Base-by-base conservation (phyloP, 441 rosid species). In the Brassica balearica region DNA sequence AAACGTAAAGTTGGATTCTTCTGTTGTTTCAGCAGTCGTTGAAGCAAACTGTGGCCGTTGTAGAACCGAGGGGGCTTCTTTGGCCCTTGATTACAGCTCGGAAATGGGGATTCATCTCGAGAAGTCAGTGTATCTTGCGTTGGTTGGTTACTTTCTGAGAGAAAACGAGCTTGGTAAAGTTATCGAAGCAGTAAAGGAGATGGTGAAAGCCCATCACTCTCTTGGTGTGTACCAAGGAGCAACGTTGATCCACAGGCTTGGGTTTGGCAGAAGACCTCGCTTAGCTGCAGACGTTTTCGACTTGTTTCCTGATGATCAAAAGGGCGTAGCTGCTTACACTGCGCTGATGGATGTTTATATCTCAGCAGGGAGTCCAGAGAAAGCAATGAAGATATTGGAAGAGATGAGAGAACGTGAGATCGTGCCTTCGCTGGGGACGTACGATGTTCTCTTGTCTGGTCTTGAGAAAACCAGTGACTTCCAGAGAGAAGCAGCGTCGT, bases 311-410 rank as follows among this genome's bases (percentile, higher is more conserved):
- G 84, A 77, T 55, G 86, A 90, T 75, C 85, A 86, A 69, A 87
- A 85, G 77, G 86, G 90, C 15, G 85, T 85, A 77, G 88, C 97
- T 66, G 85, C 92, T 34, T 91, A 88, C 76, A 91, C 94, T 41
- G 92, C 97, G 75, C 68, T 92, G 79, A 71, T 94, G 73, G 77
- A 87, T 65, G 95, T 84, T 23, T 88, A 91, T 78, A 85, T 92
- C 78, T 74, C 90, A 75, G 93, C 89, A 71, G 97, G 97, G 66
- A 87, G 87, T 83, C 83, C 88, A 34, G 90, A 88, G 73, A 91
- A 90, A 78, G 97, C 88, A 69, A 84, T 92, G 76, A 81, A 87
- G 84, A 84, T 88, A 70, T 83, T 82, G 74, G 80, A 78, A 79
- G 80, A 83, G 66, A 91, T 94, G 97, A 83, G 76, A 74, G 82